phyloP scores from a whole-genome alignment of 129 eudicot genomes.

The Arctium minus region DNA sequence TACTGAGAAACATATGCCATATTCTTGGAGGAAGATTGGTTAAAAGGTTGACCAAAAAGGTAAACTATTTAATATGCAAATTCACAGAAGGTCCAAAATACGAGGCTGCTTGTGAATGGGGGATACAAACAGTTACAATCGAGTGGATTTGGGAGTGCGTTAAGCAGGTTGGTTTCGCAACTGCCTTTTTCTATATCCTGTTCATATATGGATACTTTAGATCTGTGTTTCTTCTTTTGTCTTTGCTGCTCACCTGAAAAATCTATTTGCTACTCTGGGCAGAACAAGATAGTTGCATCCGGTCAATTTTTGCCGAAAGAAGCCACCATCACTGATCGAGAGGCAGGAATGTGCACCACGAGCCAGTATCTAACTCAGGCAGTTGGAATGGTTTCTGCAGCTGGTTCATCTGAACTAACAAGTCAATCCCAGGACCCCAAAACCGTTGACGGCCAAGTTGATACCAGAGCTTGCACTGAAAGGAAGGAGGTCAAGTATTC shows the following conservation, averaged over 20 bases:
- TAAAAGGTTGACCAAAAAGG: slow-evolving; percentile 51
- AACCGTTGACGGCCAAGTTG: slow-evolving; percentile 22
- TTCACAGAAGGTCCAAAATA: slow-evolving; percentile 70
- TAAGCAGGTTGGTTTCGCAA: slow-evolving; percentile 51
- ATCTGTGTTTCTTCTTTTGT: background rate
- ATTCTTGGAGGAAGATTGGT: slow-evolving; percentile 71
- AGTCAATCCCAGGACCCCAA: slow-evolving; percentile 41
- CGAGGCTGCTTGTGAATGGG: slow-evolving; percentile 74
- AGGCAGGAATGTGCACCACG: slow-evolving; percentile 64
- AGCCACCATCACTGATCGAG: slow-evolving; percentile 58
- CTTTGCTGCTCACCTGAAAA: background rate
- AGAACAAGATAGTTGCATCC: slow-evolving; percentile 55
- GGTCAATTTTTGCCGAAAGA: slow-evolving; percentile 64
- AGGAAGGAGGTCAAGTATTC: slow-evolving; percentile 33
- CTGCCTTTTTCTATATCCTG: background rate
- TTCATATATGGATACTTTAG: background rate
- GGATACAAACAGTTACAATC: slow-evolving; percentile 56
- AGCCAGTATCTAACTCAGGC: slow-evolving; percentile 88
- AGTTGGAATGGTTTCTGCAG: slow-evolving; percentile 40
- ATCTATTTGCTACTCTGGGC: slow-evolving; percentile 22
- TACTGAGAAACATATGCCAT: slow-evolving; percentile 77
- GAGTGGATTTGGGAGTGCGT: slow-evolving; percentile 88
- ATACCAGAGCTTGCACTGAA: background rate
- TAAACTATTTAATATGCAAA: slow-evolving; percentile 74
- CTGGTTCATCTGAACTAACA: slow-evolving; percentile 42